Base-by-base conservation (phyloP, 768 basidiomycete species). In the Tremella mesenterica region DNA sequence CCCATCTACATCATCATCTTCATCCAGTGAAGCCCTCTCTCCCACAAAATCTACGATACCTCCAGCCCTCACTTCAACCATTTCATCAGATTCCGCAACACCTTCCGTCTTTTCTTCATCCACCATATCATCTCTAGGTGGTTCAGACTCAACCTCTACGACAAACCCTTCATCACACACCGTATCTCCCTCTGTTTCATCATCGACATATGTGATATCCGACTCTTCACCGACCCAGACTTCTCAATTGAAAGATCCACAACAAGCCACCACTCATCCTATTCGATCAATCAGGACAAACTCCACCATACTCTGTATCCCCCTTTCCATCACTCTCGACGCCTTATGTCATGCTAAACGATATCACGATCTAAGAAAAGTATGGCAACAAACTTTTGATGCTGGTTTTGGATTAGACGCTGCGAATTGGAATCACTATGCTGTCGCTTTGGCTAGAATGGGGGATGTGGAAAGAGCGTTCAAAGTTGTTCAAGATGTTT, bases 391-490 rank as follows among this genome's bases (percentile, higher is more conserved):
- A 27, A 78, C 87, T 46, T 79, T 80, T 55, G 59, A 71, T 10
- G 72, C 76, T 9, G 86, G 87, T 1, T 85, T 92, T 61, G 77
- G 77, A 12, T 88, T 90, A 69, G 88, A 92, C 68, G 79, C 85
- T 12, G 83, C 85, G 63, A 96, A 95, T 70, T 97, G 89, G 86
- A 95, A 93, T 64, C 83, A 87, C 63, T 78, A 95, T 25, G 79
- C 78, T 23, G 77, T 85, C 9, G 85, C 83, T 13, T 78, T 92
- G 21, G 77, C 89, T 33, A 82, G 86, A 27, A 87, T 85, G 0
- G 88, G 86, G 23, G 81, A 91, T 64, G 74, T 82, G n/a, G 82
- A 85, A 61, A 83, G 84, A 41, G 89, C 88, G 8, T 90, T 92
- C 72, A 82, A 85, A 60, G 77, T 92, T 29, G 70, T 88, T 36